These are phyloP conservation scores for Acanthamoeba culbertsoni DNA, from an alignment of 208 protist species.

Conservation along the genomic window DNA sequence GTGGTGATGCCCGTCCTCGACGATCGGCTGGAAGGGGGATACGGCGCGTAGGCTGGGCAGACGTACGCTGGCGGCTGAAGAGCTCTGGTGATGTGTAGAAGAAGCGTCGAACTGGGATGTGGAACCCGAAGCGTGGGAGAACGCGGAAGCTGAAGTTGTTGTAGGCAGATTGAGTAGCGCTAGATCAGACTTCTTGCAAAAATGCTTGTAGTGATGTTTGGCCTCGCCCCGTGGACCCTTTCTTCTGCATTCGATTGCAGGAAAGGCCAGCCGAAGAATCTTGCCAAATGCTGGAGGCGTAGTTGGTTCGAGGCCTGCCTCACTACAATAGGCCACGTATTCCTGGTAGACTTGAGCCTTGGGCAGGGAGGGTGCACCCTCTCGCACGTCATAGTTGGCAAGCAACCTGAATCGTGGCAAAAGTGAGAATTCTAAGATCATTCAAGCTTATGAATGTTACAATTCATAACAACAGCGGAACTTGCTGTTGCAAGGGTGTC, in stretches of 20 bases:
- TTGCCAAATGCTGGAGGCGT: slow-evolving; percentile 54
- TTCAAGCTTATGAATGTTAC: too few relatives aligned
- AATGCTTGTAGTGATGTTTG: slow-evolving; percentile 52
- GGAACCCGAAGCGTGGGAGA: not conserved
- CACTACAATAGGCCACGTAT: not conserved
- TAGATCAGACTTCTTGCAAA: slow-evolving; percentile 22
- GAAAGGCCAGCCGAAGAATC: slow-evolving; percentile 28
- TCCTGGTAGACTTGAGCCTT: slow-evolving; percentile 45
- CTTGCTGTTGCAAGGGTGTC: too few relatives aligned
- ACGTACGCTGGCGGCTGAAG: not conserved
- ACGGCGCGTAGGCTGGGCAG: not conserved
- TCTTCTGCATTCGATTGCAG: slow-evolving; percentile 6
- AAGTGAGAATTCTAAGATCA: too few relatives aligned
- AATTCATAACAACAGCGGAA: too few relatives aligned
- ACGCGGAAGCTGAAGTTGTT: not conserved
- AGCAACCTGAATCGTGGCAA: not conserved
- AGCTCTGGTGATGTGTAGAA: not conserved
- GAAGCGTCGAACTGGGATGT: not conserved
- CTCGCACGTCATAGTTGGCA: not conserved
- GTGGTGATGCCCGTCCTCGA: not conserved
- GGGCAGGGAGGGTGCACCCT: not conserved
- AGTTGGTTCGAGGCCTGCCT: slow-evolving; percentile 8
- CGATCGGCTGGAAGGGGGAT: not conserved
- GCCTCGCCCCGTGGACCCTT: slow-evolving; percentile 15
- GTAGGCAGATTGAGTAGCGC: not conserved